Base-by-base conservation (phyloP, 169 alveolate species). In the Eimeria acervulina region DNA sequence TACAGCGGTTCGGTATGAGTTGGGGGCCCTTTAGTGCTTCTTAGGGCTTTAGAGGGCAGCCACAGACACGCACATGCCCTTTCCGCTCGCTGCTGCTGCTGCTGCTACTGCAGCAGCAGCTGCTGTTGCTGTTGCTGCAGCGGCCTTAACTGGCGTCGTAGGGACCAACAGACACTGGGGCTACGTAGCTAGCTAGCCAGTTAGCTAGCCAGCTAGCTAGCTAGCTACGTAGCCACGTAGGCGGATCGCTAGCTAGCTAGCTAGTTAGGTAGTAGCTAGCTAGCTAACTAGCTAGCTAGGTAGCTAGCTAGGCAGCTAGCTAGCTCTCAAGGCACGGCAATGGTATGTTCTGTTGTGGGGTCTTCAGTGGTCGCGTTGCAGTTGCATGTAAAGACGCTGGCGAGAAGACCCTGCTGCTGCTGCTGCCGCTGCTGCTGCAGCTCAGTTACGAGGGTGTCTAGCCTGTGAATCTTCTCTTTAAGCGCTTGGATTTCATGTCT, bases 351-450 rank as follows among this genome's bases (percentile, higher is more conserved):
- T 68, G 80, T 68, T 2, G 44, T 68, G 36, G 36, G 42, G 40
- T 76, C 87, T 33, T 76, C 55, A 42, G 2, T 26, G 87, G 55
- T 2, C 7, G 28, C 59, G 33, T 10, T 38, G 87, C 87, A 76
- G 59, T 5, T 76, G 28, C 87, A 76, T 10, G 36, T 38, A 31
- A 76, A 36, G 55, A 76, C 10, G 38, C 52, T 76, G 59, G 36
- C 31, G 13, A 76, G 87, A 10, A 81, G 42, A 3, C 90, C 36
- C 70, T 81, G 70, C 90, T 47, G 42, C 59, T 76, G 88, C 88
- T 76, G 88, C 88, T 76, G 88, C 33, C 36, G 88, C 88, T 76
- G 88, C 88, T 76, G 63, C 88, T 76, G 88, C 90, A 51, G 47
- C 72, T 81, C 66, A 2, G 90, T 47, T 1, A 51, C 90, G 1